Base-by-base conservation (phyloP, 331 rosid species). In the Saraca asoca region DNA sequence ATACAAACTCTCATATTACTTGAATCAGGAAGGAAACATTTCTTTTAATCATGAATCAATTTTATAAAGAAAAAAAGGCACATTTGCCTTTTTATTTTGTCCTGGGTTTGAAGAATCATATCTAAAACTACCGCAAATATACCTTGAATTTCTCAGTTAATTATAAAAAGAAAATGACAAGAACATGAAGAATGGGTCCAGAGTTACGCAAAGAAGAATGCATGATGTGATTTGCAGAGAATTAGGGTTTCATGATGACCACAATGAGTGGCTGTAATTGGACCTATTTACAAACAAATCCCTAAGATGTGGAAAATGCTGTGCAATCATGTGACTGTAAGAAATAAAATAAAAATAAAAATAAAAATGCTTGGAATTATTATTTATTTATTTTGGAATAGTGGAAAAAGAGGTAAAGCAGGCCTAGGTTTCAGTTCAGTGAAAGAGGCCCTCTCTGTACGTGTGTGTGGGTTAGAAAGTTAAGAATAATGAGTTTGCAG, bases 141-240 rank as follows among this genome's bases (percentile, higher is more conserved):
- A 58, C 76, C 82, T 75, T 70, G 41, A 51, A 50, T 58, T 73
- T 79, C 65, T 56, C 6, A 69, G 51, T 70, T 50, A 72, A 72
- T 79, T 75, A 69, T 46, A 64, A 70, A 58, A 50, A 62, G 84
- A 79, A 79, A 66, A 79, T 79, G 80, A 79, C 73, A 71, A 59
- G 66, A 75, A 70, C 64, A 57, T 41, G 60, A 70, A 51, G 72
- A 55, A 55, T 71, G 79, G 75, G 81, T 70, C 78, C 73, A 43
- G 73, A 73, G 17, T 62, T 55, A 53, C 43, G 72, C 61, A 64
- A 61, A 68, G 59, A 73, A 54, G 74, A 82, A 78, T 62, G 75
- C 82, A 71, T 78, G 72, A 71, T 76, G 75, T 71, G 74, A 77
- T 83, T 74, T 81, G 70, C 43, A 55, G 77, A 76, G 85, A 85